Evolutionary conservation across 2,329 filamentous ascomycete species (phyloP).

Genomic region (Diaporthe citriasiana): DNA sequence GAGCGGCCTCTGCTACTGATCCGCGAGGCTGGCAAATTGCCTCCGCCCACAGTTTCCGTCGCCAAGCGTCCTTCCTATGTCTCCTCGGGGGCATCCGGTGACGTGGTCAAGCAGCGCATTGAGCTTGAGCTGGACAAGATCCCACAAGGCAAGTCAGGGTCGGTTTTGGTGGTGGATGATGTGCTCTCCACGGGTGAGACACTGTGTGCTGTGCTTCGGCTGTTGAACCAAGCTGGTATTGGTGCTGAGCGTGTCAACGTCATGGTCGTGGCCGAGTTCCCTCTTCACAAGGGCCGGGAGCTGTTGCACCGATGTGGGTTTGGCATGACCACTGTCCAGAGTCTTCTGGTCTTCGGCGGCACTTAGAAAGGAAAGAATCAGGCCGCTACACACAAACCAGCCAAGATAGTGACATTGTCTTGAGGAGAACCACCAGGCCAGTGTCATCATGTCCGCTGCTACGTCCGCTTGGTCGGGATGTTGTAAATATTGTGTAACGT

Average conservation of each 20-base stretch:
- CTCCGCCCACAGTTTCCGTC: slow-evolving; percentile 66
- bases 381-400: not conserved
- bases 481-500: not conserved
- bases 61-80: slow-evolving; percentile 66
- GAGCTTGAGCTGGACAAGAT: slow-evolving; percentile 65
- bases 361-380: slow-evolving; percentile 46
- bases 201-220: slow-evolving; percentile 64
- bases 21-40: slow-evolving; percentile 70
- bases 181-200: slow-evolving; percentile 70
- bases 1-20: slow-evolving; percentile 63
- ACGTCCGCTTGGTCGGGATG: not conserved
- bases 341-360: slow-evolving; percentile 66
- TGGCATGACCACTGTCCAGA: slow-evolving; percentile 64
- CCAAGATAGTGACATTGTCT: not conserved
- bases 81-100: slow-evolving; percentile 56
- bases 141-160: slow-evolving; percentile 48
- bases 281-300: slow-evolving; percentile 65
- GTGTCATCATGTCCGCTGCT: not conserved
- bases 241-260: slow-evolving; percentile 57
- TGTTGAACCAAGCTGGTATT: slow-evolving; percentile 61
- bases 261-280: slow-evolving; percentile 72
- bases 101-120: slow-evolving; percentile 54
- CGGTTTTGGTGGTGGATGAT: slow-evolving; percentile 72
- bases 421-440: not conserved
- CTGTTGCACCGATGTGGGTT: slow-evolving; percentile 62